Evolutionary conservation across 1,139 yeast genomes (phyloP), one percentile per base, ranked within the genome.

Genomic region (Suhomyces anneliseae): DNA sequence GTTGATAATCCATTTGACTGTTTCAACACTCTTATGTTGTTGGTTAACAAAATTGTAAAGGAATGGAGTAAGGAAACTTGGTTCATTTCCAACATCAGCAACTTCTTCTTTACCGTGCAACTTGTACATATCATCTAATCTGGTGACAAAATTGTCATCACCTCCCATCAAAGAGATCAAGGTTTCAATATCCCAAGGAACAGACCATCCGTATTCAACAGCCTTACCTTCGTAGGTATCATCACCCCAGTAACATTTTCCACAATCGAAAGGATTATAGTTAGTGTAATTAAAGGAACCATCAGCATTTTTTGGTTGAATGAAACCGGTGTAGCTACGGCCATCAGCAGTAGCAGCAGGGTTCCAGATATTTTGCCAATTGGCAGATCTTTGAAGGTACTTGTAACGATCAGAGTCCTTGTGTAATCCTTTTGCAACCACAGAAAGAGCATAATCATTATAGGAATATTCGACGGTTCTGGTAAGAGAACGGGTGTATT

Each of bases 281-380:
- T 60, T 52, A 7, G 47, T 37, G 40, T 47, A 27, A 38, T 57
- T 58, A 59, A 69, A 70, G 1, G 51, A 37, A 2, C 74, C 74
- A 49, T 64, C 57, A 6, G 65, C 53, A 45, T 67, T 56, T 42
- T 55, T 65, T 2, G 75, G 75, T 48, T 68, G 73, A 29, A 71
- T 49, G 46, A 68, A 70, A 1, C 74, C 74, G 2, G 44, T 60
- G 50, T 68, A 68, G 12, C 55, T 46, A n/a, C 52, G 54, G 0
- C 44, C 46, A 1, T 41, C 15, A 2, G 66, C 50, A 0, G 57
- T 42, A 11, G 69, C 66, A n/a, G 66, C 53, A 8, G 47, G 46
- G 50, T 70, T 70, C 75, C 76, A 71, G 12, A 71, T 55, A 43
- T 69, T 62, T 51, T 67, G 66, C 76, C 76, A 71, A 46, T 66